phyloP scores from a whole-genome alignment of 306 rosid genomes.

The Adenanthera pavonina region DNA sequence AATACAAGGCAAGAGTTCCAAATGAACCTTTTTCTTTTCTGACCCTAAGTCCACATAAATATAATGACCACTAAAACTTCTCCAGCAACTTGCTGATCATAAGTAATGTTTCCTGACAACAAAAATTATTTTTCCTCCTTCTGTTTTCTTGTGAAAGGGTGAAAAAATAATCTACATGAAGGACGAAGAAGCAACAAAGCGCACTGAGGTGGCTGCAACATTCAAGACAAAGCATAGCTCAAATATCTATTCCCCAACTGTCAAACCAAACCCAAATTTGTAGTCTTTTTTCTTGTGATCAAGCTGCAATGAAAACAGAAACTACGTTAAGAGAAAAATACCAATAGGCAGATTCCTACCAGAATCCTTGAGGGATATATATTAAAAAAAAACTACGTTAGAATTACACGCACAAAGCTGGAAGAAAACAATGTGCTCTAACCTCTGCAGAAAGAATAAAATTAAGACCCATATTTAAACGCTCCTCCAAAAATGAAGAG shows the following conservation, averaged over 20 bases:
- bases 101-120: slow-evolving; percentile 41
- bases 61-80: slow-evolving; percentile 32
- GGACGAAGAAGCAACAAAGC: slow-evolving; percentile 39
- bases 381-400: not conserved
- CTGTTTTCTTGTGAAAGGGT: not conserved
- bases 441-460: slow-evolving; percentile 65
- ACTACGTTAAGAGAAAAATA: slow-evolving; percentile 24
- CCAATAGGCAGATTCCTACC: not conserved
- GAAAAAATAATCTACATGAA: slow-evolving; percentile 36
- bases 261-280: slow-evolving; percentile 98
- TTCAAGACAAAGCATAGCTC: slow-evolving; percentile 30
- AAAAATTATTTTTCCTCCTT: slow-evolving; percentile 36
- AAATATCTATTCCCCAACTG: slow-evolving; percentile 80
- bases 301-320: slow-evolving; percentile 60
- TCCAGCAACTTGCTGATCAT: slow-evolving; percentile 40
- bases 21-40: slow-evolving; percentile 22
- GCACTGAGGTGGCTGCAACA: slow-evolving; percentile 40
- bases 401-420: not conserved
- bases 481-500: slow-evolving; percentile 86
- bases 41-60: slow-evolving; percentile 32
- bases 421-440: slow-evolving; percentile 22
- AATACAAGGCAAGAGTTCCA: slow-evolving; percentile 43
- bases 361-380: not conserved
- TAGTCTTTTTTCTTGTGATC: slow-evolving; percentile 95
- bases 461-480: slow-evolving; percentile 66